Evolutionary conservation across 108 stramenopile genomes (phyloP), one percentile per base, ranked within the genome.

Genomic region (Craspedostauros australis): DNA sequence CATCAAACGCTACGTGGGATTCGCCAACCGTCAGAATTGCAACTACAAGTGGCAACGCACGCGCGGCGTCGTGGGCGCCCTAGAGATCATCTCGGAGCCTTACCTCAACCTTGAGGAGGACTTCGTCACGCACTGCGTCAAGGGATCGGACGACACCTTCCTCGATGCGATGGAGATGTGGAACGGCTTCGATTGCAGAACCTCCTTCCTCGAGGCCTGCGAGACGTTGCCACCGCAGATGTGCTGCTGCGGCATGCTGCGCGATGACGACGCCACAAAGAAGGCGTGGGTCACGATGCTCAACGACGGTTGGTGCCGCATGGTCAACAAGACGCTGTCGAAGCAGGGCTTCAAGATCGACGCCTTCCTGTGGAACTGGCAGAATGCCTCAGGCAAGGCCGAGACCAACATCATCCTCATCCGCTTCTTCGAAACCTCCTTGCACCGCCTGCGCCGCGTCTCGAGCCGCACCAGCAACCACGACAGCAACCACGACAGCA

Each of bases 21-120:
- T 64, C 49, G 22, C 53, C 2, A 34, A 20, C 4, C 38, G 50
- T 27, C 53, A 54, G 1, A 66, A 54, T 50, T 39, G 36, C 14
- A 54, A 65, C 4, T 48, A 50, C 44, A 72, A 72, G 51, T 72
- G 71, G 71, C 58, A 72, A 56, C 42, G 58, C 12, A 45, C 51
- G 9, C 32, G 42, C 18, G 37, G 26, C 15, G 49, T 66, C 1
- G 33, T 72, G 15, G 71, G 71, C 21, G 64, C 57, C 4, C 37
- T 72, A 30, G 71, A 60, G 31, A 54, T 66, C 28, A 23, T 32
- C 20, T 66, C 64, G 8, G 53, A 72, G 33, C 71, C 71, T 4
- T 33, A 33, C 28, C 45, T 72, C 3, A 23, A 62, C 28, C 37
- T 57, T 11, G 50, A 41, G 28, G 70, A 51, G 4, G 52, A 59